These are phyloP conservation scores for Edaphochlamys debaryana DNA, from an alignment of 139 green algal species.

Conservation along the genomic window DNA sequence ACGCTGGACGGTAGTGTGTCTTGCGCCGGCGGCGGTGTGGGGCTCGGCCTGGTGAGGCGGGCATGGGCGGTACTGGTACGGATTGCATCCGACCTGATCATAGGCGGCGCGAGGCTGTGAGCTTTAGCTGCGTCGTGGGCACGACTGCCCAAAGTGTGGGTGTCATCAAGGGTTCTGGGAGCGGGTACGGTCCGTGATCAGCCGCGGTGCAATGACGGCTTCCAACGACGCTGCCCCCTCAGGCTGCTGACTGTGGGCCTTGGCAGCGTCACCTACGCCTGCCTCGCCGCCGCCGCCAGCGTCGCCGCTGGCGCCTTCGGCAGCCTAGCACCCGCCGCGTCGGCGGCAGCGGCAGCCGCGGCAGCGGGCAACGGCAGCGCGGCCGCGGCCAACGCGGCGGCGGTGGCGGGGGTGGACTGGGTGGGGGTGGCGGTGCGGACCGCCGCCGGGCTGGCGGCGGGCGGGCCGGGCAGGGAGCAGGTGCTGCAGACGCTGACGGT, in stretches of 20 bases:
- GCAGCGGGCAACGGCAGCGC: neutral
- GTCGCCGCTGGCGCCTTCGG: neutral
- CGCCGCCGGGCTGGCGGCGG: neutral
- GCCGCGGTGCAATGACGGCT: too few species aligned
- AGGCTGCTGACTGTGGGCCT: neutral
- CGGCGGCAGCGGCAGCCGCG: neutral
- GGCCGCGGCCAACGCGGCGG: neutral
- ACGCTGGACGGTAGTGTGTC: neutral
- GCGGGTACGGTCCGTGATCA: too few species aligned
- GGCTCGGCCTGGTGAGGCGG: neutral
- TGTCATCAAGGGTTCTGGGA: too few species aligned
- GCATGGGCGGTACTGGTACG: too few species aligned
- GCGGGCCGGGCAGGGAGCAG: neutral
- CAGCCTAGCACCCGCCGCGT: neutral
- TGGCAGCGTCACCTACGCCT: neutral
- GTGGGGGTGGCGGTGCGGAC: conserved; percentile 5
- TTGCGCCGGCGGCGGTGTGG: neutral
- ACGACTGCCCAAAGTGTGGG: too few species aligned
- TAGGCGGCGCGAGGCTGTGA: too few species aligned
- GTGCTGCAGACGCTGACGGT: conserved; percentile 28
- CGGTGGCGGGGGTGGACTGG: conserved; percentile 19
- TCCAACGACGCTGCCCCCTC: too few species aligned
- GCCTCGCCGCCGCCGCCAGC: conserved; percentile 7
- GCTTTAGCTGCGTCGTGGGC: too few species aligned
- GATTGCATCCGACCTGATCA: too few species aligned